Percentiles rank a stretch among this genome's conserved stretches.
phyloP scores from a whole-genome alignment of 768 basidiomycete species.

The Amyloporia xantha region DNA sequence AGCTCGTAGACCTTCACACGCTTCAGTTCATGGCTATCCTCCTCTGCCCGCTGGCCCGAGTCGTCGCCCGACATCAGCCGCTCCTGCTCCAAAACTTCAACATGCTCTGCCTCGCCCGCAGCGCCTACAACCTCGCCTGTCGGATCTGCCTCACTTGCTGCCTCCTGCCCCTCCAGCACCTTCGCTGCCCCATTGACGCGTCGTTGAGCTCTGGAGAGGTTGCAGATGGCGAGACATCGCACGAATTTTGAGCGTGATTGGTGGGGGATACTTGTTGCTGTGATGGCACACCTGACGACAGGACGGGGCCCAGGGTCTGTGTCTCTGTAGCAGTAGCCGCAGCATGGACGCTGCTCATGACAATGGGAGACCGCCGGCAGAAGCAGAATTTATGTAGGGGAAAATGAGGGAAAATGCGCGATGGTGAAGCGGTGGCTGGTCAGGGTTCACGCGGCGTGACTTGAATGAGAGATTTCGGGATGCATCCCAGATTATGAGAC shows the following conservation, averaged over 20 bases:
- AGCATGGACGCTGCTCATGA: slow-evolving; percentile 40
- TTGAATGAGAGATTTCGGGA: too few relatives aligned
- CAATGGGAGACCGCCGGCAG: slow-evolving; percentile 13
- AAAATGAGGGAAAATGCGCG: slow-evolving; percentile 3
- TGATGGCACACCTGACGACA: slow-evolving; percentile 22
- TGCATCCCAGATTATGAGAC: slow-evolving; percentile 24
- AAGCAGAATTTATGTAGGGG: slow-evolving; percentile 5
- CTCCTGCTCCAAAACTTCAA: background rate
- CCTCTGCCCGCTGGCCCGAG: slow-evolving; percentile 53
- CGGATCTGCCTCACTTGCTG: slow-evolving; percentile 3
- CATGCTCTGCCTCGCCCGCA: background rate
- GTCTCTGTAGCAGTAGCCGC: slow-evolving; percentile 24
- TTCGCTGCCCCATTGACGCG: slow-evolving; percentile 10
- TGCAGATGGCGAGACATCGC: slow-evolving; percentile 8
- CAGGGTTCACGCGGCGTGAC: too few relatives aligned
- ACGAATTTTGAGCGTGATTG: slow-evolving; percentile 1
- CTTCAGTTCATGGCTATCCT: slow-evolving; percentile 65
- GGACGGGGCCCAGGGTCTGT: slow-evolving; percentile 30
- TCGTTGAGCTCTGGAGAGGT: slow-evolving; percentile 8
- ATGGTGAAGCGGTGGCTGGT: slow-evolving; percentile 11
- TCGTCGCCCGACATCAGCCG: slow-evolving; percentile 43
- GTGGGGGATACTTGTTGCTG: slow-evolving; percentile 24
- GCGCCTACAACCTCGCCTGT: slow-evolving; percentile 6
- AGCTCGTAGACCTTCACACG: slow-evolving; percentile 98
- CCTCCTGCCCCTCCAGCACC: background rate